These are phyloP conservation scores for Pythium oligandrum DNA, from an alignment of 352 stramenopile genomes.

Conservation along the genomic window DNA sequence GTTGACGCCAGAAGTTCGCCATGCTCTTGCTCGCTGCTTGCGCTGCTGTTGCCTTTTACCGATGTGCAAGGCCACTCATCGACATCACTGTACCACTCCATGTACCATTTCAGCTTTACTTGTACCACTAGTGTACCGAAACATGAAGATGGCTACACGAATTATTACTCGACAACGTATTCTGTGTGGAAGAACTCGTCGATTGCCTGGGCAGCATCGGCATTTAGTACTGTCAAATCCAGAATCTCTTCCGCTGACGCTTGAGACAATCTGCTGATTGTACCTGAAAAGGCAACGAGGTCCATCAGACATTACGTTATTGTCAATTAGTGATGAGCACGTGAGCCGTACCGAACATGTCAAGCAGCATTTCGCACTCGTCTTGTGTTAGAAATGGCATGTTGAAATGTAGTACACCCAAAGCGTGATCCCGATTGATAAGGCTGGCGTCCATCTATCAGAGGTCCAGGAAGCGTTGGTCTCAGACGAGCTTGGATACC, in stretches of 20 bases:
- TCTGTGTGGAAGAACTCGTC: conserved; percentile 71
- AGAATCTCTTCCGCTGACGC: conserved; percentile 46
- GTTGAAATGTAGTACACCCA: conserved; percentile 38
- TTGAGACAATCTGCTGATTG: conserved; percentile 40
- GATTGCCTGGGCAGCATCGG: conserved; percentile 47
- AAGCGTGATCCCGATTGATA: conserved; percentile 37
- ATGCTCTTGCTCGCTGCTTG: not conserved
- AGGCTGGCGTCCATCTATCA: conserved; percentile 47
- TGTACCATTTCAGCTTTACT: not conserved
- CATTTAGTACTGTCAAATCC: conserved; percentile 58
- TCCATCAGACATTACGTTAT: too few relatives aligned
- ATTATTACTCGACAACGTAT: conserved; percentile 46
- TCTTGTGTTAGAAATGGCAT: conserved; percentile 53
- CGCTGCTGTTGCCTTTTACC: conserved; percentile 8
- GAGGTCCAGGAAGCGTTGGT: not conserved
- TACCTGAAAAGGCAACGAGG: conserved; percentile 22
- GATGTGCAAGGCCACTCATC: too few relatives aligned
- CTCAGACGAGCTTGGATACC: not conserved
- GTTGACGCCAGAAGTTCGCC: conserved; percentile 57
- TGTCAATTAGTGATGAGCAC: too few relatives aligned
- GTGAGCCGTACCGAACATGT: conserved; percentile 48
- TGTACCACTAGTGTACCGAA: not conserved
- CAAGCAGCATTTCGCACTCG: conserved; percentile 77
- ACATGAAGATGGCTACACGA: not conserved
- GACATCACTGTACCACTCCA: too few relatives aligned